phyloP scores from a whole-genome alignment of 306 rosid species.

The Pachyrhizus erosus region DNA sequence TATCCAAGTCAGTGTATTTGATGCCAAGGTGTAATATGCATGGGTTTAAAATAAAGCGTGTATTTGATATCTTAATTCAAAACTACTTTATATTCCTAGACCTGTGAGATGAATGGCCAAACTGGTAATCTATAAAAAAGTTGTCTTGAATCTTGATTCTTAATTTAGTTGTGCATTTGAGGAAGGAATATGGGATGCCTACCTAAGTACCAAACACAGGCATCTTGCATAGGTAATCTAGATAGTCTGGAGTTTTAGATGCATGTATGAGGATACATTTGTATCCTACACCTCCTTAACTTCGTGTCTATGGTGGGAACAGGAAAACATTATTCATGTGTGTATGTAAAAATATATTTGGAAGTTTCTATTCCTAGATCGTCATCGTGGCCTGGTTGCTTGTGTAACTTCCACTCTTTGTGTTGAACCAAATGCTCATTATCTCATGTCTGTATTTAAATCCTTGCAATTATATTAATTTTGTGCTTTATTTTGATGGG shows the following conservation, averaged over 20 bases:
- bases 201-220: not conserved
- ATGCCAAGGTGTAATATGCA: conserved; percentile 7
- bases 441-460: not conserved
- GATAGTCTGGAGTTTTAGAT: conserved; percentile 20
- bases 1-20: not conserved
- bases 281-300: not conserved
- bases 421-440: conserved; percentile 23
- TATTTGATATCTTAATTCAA: not conserved
- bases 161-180: not conserved
- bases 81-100: not conserved
- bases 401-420: conserved; percentile 6
- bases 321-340: not conserved
- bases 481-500: conserved; percentile 39
- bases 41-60: not conserved
- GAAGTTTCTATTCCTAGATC: not conserved
- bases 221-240: not conserved
- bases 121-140: not conserved
- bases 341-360: not conserved
- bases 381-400: not conserved
- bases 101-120: not conserved
- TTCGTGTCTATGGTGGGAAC: not conserved
- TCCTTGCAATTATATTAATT: not conserved
- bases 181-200: not conserved
- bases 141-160: not conserved
- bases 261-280: not conserved